These are phyloP conservation scores for Phytophthora agathidicida DNA, from an alignment of 352 stramenopile species.

Conservation along the genomic window DNA sequence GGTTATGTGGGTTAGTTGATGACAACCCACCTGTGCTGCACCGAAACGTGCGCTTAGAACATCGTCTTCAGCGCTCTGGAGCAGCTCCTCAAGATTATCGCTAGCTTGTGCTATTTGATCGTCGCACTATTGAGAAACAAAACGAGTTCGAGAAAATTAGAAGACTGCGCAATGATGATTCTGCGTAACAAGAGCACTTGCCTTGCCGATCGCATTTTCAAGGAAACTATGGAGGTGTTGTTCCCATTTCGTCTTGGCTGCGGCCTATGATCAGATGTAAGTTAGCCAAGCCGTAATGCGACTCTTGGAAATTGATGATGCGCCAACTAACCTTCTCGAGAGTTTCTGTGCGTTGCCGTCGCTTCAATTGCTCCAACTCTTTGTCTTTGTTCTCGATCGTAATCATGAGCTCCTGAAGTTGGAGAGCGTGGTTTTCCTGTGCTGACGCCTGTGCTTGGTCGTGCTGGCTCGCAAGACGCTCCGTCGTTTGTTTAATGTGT, in stretches of 20 bases:
- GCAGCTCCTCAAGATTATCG: conserved; percentile 51
- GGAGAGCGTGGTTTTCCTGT: conserved; percentile 9
- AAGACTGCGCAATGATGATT: too few relatives aligned
- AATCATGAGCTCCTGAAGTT: conserved; percentile 30
- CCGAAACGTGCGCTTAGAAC: conserved; percentile 50
- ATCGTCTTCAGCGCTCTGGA: conserved; percentile 51
- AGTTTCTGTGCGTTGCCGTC: conserved; percentile 5
- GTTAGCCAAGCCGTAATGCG: conserved; percentile 4
- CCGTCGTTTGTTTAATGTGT: conserved; percentile 8
- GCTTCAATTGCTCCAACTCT: conserved; percentile 23
- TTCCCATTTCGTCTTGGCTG: conserved; percentile 23
- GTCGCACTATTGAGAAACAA: conserved; percentile 47
- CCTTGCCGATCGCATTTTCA: conserved; percentile 37
- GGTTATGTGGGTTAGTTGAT: neutral
- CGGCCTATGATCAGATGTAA: conserved; percentile 10
- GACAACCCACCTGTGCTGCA: conserved; percentile 46
- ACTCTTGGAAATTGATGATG: too few relatives aligned
- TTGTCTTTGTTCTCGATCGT: conserved; percentile 31
- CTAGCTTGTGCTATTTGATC: conserved; percentile 44
- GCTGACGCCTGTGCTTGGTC: conserved; percentile 14
- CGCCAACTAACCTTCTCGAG: conserved; percentile 30
- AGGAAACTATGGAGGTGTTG: conserved; percentile 43
- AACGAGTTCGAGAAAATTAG: conserved; percentile 2
- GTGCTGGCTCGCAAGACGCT: conserved; percentile 16
- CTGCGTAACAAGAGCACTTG: neutral